Evolutionary conservation across 495 filamentous ascomycete genomes (phyloP).

Genomic region (Talaromyces proteolyticus): DNA sequence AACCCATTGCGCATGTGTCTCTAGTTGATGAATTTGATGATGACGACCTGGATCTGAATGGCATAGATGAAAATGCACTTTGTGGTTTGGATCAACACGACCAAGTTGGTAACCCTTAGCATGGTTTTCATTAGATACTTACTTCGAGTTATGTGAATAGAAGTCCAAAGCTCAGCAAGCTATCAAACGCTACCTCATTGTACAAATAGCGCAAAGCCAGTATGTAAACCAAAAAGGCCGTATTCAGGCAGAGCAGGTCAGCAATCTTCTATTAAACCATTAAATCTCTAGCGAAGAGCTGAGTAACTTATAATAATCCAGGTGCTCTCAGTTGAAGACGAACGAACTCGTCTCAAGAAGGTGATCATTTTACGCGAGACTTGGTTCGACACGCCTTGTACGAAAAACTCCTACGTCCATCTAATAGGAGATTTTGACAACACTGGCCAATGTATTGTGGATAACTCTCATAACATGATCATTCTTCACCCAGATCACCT

Average conservation of each 20-base stretch:
- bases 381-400: conserved; percentile 76
- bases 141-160: conserved; percentile 41
- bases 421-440: conserved; percentile 73
- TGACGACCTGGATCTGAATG: conserved; percentile 37
- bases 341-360: conserved; percentile 57
- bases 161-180: conserved; percentile 52
- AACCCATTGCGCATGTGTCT: conserved; percentile 3
- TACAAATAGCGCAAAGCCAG: conserved; percentile 58
- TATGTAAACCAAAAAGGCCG: conserved; percentile 59
- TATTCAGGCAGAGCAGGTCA: conserved; percentile 65
- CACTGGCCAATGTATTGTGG: conserved; percentile 61
- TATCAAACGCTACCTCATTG: conserved; percentile 79
- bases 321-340: conserved; percentile 72
- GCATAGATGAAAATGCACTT: conserved; percentile 21
- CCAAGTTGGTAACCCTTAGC: conserved; percentile 41
- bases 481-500: conserved; percentile 95
- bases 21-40: conserved; percentile 41
- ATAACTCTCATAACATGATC: conserved; percentile 75
- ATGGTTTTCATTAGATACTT: conserved; percentile 23
- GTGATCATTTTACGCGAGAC: conserved; percentile 74
- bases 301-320: conserved; percentile 29
- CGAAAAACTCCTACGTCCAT: conserved; percentile 70
- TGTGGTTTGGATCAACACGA: conserved; percentile 11
- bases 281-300: not conserved
- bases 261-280: conserved; percentile 6